Base-by-base conservation (phyloP, 225 moss, liverwort and hornwort genomes). In the Ulota crispa region DNA sequence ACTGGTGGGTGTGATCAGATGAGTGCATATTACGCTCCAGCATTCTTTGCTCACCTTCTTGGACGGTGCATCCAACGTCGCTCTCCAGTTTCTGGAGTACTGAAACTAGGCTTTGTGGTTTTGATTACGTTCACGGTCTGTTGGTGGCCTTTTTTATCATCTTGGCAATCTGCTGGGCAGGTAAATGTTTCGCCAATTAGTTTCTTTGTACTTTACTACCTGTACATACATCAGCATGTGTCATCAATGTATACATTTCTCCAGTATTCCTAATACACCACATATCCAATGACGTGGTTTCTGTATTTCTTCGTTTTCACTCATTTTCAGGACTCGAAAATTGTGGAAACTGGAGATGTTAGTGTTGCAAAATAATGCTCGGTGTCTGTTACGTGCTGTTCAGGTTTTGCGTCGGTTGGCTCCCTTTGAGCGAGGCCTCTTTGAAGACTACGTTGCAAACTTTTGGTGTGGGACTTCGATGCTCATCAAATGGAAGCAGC, bases 21-120 rank as follows among this genome's bases (percentile, higher is more conserved):
- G 99, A 99, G 94, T 87, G 92, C 93, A 80, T 99, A 96, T 75
- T 96, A 99, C 84, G 99, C 93, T n/a, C 96, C 96, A 9, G 99
- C 96, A 37, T 99, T 99, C 78, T 96, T 99, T 82, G 94, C 94
- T 78, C 92, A 99, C 86, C 94, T 99, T 62, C 84, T 99, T 53
- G 99, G 99, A 82, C 88, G 88, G 30, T 91, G 96, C 74, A 89
- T 99, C 36, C 92, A 93, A 81, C 86, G 89, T 45, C 89, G 79
- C 63, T 90, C 87, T 66, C 87, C 91, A 78, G 52, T 90, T 50
- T 67, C 85, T 56, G 86, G 90, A 70, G 86, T 94, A 16, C 50
- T 85, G 79, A 88, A 83, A 80, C 86, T 95, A 62, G 99, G 96
- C 45, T 70, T 85, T 73, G 85, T 88, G 59, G 96, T 99, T 24